Percentiles rank a stretch among this genome's conserved stretches.
Evolutionary conservation across 2,329 filamentous ascomycete genomes (phyloP).

Genomic region (Colletotrichum trifolii): DNA sequence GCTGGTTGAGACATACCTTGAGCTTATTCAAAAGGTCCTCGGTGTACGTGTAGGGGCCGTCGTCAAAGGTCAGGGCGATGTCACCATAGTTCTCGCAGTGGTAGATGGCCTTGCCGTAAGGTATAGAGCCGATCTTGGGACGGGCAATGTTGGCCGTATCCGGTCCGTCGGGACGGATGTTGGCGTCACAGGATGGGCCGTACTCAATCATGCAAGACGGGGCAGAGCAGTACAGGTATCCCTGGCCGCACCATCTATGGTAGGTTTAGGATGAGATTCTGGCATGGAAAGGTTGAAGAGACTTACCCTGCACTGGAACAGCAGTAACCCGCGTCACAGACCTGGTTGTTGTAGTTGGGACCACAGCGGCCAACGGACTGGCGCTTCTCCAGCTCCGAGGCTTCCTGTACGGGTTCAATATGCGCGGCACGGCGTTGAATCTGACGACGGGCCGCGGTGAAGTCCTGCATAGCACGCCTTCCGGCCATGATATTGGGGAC

Average conservation of each 20-base stretch:
- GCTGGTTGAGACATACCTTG: slow-evolving; percentile 49
- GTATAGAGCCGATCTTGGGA: slow-evolving; percentile 62
- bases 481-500: slow-evolving; percentile 31
- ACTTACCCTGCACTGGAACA: slow-evolving; percentile 56
- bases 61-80: slow-evolving; percentile 61
- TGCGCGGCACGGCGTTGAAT: slow-evolving; percentile 24
- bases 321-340: slow-evolving; percentile 50
- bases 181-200: slow-evolving; percentile 71
- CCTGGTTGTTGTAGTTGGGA: slow-evolving; percentile 45
- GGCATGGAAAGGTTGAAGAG: background rate
- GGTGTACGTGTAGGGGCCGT: slow-evolving; percentile 58
- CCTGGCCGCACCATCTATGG: slow-evolving; percentile 66
- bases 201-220: slow-evolving; percentile 72
- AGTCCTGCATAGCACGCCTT: slow-evolving; percentile 25
- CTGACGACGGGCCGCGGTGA: slow-evolving; percentile 27
- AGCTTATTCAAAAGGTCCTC: slow-evolving; percentile 53
- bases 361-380: slow-evolving; percentile 59
- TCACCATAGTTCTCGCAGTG: slow-evolving; percentile 66
- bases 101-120: slow-evolving; percentile 68
- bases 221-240: slow-evolving; percentile 66
- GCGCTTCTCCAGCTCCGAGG: slow-evolving; percentile 44
- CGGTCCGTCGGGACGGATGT: slow-evolving; percentile 60
- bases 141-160: slow-evolving; percentile 65
- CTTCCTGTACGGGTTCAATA: slow-evolving; percentile 15
- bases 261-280: background rate